A percentile compares a stretch with the other conserved stretches of the same genome.
phyloP scores from a whole-genome alignment of 1,139 yeast genomes.

The Yamadazyma jaroonii region DNA sequence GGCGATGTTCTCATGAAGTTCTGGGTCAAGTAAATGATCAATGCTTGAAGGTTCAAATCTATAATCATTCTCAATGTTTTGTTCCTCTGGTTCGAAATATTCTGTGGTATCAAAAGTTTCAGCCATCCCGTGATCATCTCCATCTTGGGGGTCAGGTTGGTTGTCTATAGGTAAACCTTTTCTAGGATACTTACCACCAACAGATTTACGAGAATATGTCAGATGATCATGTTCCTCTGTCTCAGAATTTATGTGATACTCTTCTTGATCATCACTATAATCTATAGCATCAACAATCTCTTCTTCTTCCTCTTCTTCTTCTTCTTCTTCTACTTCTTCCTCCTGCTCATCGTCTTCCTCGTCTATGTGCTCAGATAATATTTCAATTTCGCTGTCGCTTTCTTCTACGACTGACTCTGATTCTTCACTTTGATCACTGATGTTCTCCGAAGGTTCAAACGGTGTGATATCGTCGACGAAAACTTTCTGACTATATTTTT shows the following conservation, averaged over 20 bases:
- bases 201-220: neutral
- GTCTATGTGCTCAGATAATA: neutral
- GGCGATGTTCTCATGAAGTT: conserved; percentile 11
- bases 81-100: neutral
- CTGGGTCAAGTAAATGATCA: conserved; percentile 8
- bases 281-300: neutral
- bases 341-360: conserved; percentile 1
- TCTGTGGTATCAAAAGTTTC: conserved; percentile 1
- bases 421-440: neutral
- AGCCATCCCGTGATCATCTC: conserved; percentile 3
- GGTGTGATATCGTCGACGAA: conserved; percentile 29
- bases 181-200: neutral
- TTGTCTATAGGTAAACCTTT: no score
- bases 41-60: neutral
- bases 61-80: neutral
- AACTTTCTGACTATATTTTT: conserved; percentile 24
- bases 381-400: conserved; percentile 1
- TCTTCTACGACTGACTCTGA: conserved; percentile 7
- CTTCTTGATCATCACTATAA: conserved; percentile 2
- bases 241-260: neutral
- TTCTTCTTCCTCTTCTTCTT: conserved; percentile 8
- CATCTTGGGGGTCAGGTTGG: no score
- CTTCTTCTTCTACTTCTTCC: conserved; percentile 5
- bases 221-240: no score
- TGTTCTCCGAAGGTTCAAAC: neutral